Percentiles rank a stretch among this genome's conserved stretches.
Evolutionary conservation across 176 grass and related monocot species (phyloP).

Genomic region (Avena insularis): DNA sequence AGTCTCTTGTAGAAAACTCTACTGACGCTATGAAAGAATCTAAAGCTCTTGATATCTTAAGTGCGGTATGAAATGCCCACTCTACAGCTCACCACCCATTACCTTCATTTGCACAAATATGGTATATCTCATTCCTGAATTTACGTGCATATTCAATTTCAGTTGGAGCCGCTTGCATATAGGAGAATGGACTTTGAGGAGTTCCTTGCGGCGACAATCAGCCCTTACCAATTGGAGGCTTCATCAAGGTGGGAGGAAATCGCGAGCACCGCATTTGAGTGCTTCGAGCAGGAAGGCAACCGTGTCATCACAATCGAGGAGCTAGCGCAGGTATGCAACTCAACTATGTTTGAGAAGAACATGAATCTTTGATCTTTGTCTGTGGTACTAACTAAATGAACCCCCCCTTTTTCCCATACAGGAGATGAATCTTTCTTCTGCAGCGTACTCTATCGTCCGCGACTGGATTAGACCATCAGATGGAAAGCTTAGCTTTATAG

Average conservation of each 20-base stretch:
- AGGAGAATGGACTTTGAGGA: slow-evolving; percentile 97
- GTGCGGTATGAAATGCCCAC: slow-evolving; percentile 64
- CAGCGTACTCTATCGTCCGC: slow-evolving; percentile 75
- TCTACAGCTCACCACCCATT: neutral
- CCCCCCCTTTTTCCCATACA: slow-evolving; percentile 32
- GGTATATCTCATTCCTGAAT: slow-evolving; percentile 38
- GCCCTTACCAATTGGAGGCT: slow-evolving; percentile 96
- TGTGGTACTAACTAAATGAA: neutral
- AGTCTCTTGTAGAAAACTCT: slow-evolving; percentile 82
- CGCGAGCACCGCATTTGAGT: slow-evolving; percentile 75
- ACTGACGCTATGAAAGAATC: slow-evolving; percentile 98
- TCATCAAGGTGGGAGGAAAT: slow-evolving; percentile 88
- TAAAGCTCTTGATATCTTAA: slow-evolving; percentile 86
- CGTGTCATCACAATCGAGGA: slow-evolving; percentile 84
- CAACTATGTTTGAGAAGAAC: neutral
- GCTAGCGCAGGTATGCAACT: slow-evolving; percentile 67
- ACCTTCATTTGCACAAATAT: slow-evolving; percentile 34
- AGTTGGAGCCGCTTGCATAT: slow-evolving; percentile 97
- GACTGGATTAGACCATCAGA: slow-evolving; percentile 92
- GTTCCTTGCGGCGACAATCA: slow-evolving; percentile 84
- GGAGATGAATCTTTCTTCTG: slow-evolving; percentile 92
- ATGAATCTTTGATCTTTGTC: slow-evolving; percentile 19
- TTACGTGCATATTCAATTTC: slow-evolving; percentile 47
- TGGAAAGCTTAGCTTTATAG: slow-evolving; percentile 88
- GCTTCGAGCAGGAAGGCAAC: slow-evolving; percentile 94